A percentile compares a stretch with the other conserved stretches of the same genome.
phyloP scores from a whole-genome alignment of 2,329 filamentous ascomycete genomes.

The Mollisiaceae sp. region DNA sequence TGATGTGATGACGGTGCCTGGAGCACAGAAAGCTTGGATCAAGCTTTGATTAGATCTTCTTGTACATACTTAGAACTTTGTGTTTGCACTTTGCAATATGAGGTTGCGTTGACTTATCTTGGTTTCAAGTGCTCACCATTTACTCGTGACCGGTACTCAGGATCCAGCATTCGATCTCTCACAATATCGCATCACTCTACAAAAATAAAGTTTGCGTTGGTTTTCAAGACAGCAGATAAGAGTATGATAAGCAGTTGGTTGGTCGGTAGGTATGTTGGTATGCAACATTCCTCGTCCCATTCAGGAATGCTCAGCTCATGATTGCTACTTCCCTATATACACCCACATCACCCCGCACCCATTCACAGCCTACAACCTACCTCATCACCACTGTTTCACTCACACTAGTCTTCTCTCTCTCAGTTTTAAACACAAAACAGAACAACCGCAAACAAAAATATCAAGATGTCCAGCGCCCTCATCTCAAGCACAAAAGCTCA shows the following conservation, averaged over 20 bases:
- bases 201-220: neutral
- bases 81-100: constrained; percentile 30
- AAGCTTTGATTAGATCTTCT: constrained; percentile 24
- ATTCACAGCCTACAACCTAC: neutral
- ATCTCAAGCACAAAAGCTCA: neutral
- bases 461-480: neutral
- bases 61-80: constrained; percentile 38
- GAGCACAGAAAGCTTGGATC: constrained; percentile 25
- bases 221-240: constrained; percentile 2
- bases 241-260: neutral
- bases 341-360: neutral
- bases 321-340: neutral
- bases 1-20: constrained; percentile 28
- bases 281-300: neutral
- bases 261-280: neutral
- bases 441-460: neutral
- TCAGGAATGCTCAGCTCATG: neutral
- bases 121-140: neutral
- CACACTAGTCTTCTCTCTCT: too few species aligned
- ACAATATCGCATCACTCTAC: neutral
- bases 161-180: neutral
- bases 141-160: neutral
- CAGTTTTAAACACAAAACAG: too few species aligned
- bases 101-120: neutral
- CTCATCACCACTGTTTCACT: neutral